Conservation (phyloP, 2,329 filamentous ascomycete species). For the Aspergillus transmontanensis region DNA sequence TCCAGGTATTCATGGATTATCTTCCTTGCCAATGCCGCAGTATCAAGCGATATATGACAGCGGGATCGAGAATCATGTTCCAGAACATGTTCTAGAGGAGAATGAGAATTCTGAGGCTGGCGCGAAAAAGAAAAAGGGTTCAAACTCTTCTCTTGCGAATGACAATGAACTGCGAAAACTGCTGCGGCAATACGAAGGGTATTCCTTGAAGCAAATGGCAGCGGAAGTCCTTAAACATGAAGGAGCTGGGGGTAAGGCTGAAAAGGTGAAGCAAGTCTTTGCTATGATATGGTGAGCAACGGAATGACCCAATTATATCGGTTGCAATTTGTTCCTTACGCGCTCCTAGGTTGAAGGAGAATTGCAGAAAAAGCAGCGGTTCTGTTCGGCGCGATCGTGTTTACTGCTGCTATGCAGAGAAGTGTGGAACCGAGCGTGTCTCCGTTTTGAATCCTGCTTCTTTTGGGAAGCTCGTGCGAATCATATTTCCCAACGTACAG, state of each 20-base stretch:
- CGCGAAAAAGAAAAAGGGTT: conserved; percentile 49
- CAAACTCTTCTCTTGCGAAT: conserved; percentile 51
- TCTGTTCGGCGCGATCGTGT: conserved; percentile 92
- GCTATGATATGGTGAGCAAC: conserved; percentile 54
- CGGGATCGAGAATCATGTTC: conserved; percentile 45
- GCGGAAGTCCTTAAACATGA: conserved; percentile 53
- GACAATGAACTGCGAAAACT: conserved; percentile 52
- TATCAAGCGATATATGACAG: conserved; percentile 46
- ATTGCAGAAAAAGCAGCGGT: conserved; percentile 48
- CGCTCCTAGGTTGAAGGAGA: conserved; percentile 47
- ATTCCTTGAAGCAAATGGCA: conserved; percentile 50
- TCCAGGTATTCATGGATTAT: conserved; percentile 38
- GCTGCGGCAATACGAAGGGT: conserved; percentile 50
- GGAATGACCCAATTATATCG: background rate
- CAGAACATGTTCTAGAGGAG: conserved; percentile 42
- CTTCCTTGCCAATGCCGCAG: conserved; percentile 37
- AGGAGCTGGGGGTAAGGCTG: conserved; percentile 51
- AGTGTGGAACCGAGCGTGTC: conserved; percentile 89
- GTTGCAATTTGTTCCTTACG: conserved; percentile 13
- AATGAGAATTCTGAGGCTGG: conserved; percentile 48
- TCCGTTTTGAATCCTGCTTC: conserved; percentile 95
- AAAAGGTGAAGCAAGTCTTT: conserved; percentile 56
- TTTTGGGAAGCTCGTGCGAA: conserved; percentile 94
- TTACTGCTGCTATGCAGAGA: conserved; percentile 91
- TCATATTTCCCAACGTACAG: conserved; percentile 93